These are phyloP conservation scores for Amanita thiersii DNA, from an alignment of 768 basidiomycete species.

Conservation along the genomic window DNA sequence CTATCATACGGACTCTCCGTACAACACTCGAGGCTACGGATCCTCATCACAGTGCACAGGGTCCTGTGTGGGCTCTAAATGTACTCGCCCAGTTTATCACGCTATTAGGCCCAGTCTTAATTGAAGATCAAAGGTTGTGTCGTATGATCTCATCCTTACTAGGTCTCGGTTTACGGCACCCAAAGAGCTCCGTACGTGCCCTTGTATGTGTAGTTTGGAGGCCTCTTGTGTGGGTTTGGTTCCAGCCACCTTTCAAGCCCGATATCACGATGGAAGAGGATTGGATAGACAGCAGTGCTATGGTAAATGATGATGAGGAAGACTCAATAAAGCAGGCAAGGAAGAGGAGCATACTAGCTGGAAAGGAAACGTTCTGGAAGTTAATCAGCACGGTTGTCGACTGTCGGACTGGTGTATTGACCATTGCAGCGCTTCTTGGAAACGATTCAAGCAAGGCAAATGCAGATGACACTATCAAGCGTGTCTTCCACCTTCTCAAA, in stretches of 20 bases:
- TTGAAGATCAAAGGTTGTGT: constrained; percentile 32
- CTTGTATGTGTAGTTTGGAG: constrained; percentile 62
- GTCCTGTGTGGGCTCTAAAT: constrained; percentile 70
- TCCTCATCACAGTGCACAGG: constrained; percentile 57
- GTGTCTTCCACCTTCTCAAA: constrained; percentile 41
- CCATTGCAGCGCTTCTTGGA: constrained; percentile 46
- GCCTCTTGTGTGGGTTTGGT: constrained; percentile 54
- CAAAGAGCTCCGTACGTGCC: constrained; percentile 55
- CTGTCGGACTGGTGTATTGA: constrained; percentile 40
- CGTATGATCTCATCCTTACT: constrained; percentile 43
- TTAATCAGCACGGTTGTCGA: constrained; percentile 44
- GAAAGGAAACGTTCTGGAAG: constrained; percentile 35
- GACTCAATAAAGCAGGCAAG: constrained; percentile 6
- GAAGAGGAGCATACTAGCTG: constrained; percentile 14
- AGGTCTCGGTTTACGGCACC: constrained; percentile 48
- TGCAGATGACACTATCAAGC: constrained; percentile 34
- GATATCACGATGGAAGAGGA: constrained; percentile 20
- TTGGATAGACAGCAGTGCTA: constrained; percentile 18
- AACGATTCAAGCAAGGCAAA: constrained; percentile 14
- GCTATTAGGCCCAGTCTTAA: constrained; percentile 52
- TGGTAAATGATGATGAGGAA: constrained; percentile 22
- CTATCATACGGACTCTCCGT: constrained; percentile 59
- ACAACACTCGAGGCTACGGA: constrained; percentile 50
- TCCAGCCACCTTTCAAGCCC: constrained; percentile 40
- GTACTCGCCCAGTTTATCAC: constrained; percentile 60